Evolutionary conservation across 1,284 basidiomycete genomes (phyloP).

Genomic region (Leccinum angustisporum): DNA sequence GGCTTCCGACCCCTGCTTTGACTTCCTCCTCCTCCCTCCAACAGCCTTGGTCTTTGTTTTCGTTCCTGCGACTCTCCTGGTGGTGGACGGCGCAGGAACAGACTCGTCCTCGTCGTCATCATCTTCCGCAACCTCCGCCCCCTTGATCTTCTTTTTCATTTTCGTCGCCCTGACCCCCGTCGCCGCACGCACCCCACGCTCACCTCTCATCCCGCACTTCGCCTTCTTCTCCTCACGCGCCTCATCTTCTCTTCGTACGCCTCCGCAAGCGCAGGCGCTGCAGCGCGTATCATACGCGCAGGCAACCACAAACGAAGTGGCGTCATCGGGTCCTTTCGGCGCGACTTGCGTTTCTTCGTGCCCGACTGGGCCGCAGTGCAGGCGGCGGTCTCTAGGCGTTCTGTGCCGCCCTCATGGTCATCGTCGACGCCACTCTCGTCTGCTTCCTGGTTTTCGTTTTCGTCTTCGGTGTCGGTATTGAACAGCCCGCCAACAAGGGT

Average conservation of each 20-base stretch:
- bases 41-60: constrained; percentile 12
- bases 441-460: constrained; percentile 39
- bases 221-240: constrained; percentile 52
- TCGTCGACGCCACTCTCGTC: constrained; percentile 38
- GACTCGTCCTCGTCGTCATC: not conserved
- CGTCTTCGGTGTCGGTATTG: constrained; percentile 46
- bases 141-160: not conserved
- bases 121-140: not conserved
- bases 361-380: constrained; percentile 37
- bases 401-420: constrained; percentile 34
- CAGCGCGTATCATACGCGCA: constrained; percentile 68
- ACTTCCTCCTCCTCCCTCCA: constrained; percentile 19
- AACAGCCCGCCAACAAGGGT: constrained; percentile 45
- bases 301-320: constrained; percentile 73
- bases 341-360: constrained; percentile 39
- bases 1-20: constrained; percentile 26
- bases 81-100: constrained; percentile 5
- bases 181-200: constrained; percentile 1
- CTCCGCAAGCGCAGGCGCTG: constrained; percentile 60
- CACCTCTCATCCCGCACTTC: constrained; percentile 30
- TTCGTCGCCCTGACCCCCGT: not conserved
- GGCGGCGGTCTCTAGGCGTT: constrained; percentile 43
- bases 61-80: constrained; percentile 5
- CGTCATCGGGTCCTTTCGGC: constrained; percentile 41
- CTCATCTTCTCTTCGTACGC: constrained; percentile 54